A percentile compares a stretch with the other conserved stretches of the same genome.
These are phyloP conservation scores for Endocalyx cinctus DNA, from an alignment of 2,329 filamentous ascomycete species.

Conservation along the genomic window DNA sequence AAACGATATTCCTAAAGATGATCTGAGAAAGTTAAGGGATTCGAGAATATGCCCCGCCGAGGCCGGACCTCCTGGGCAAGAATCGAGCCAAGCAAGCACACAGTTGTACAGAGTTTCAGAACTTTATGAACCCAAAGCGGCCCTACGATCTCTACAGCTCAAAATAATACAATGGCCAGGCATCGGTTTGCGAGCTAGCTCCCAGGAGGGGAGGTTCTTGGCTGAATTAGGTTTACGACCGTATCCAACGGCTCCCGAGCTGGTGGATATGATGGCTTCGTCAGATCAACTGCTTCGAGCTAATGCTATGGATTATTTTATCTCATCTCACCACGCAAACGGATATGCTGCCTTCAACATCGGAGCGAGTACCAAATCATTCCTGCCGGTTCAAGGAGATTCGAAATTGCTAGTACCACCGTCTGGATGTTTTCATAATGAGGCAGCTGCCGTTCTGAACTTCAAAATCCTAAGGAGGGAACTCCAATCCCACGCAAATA, in stretches of 20 bases:
- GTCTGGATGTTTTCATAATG: conserved; percentile 76
- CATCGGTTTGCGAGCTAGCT: conserved; percentile 58
- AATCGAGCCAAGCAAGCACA: conserved; percentile 46
- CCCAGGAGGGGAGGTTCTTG: conserved; percentile 72
- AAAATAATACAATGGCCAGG: conserved; percentile 81
- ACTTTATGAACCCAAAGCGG: conserved; percentile 73
- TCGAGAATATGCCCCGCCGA: conserved; percentile 83
- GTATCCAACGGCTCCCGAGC: conserved; percentile 65
- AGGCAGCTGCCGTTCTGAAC: conserved; percentile 69
- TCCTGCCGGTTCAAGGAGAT: conserved; percentile 71
- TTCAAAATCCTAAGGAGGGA: conserved; percentile 74
- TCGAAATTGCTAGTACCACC: conserved; percentile 64
- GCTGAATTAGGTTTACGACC: conserved; percentile 66
- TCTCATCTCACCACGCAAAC: conserved; percentile 73
- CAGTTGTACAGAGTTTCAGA: conserved; percentile 69
- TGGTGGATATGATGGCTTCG: conserved; percentile 74
- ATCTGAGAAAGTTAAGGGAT: conserved; percentile 72
- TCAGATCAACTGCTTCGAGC: conserved; percentile 55
- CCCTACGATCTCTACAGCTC: conserved; percentile 64
- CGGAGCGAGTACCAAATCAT: conserved; percentile 48
- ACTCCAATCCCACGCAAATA: conserved; percentile 71
- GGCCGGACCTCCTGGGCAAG: conserved; percentile 49
- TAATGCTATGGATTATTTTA: conserved; percentile 74
- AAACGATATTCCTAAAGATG: conserved; percentile 78
- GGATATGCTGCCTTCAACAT: conserved; percentile 65